Evolutionary conservation across 2,329 filamentous ascomycete genomes (phyloP).

Genomic region (Nemania sp.): DNA sequence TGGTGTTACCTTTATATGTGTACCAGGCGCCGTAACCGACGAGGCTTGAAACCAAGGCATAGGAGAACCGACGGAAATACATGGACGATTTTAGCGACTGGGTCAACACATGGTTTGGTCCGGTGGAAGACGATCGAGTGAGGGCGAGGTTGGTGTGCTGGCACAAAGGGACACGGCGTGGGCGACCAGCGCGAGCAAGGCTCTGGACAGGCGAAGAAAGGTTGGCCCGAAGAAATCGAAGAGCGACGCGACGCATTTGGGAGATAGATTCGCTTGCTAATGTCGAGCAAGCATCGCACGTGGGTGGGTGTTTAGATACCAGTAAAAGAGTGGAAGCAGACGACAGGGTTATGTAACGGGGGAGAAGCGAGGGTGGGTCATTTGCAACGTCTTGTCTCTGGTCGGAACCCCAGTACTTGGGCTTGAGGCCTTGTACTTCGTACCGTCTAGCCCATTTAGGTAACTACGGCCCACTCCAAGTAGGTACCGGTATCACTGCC

Average conservation of each 20-base stretch:
- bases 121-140: slow-evolving; percentile 47
- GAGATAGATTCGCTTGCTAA: slow-evolving; percentile 19
- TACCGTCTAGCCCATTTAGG: not conserved
- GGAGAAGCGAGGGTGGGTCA: slow-evolving; percentile 9
- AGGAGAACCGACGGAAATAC: slow-evolving; percentile 70
- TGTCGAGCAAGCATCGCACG: slow-evolving; percentile 24
- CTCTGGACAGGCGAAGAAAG: slow-evolving; percentile 66
- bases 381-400: not conserved
- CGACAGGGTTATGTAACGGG: slow-evolving; percentile 20
- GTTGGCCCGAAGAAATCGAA: slow-evolving; percentile 69
- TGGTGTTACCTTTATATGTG: slow-evolving; percentile 58
- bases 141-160: slow-evolving; percentile 30
- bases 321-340: slow-evolving; percentile 16
- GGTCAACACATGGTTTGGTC: slow-evolving; percentile 44
- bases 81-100: slow-evolving; percentile 69
- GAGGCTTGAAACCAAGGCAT: slow-evolving; percentile 69
- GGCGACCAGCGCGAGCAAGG: slow-evolving; percentile 54
- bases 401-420: too few species aligned
- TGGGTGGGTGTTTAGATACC: slow-evolving; percentile 7
- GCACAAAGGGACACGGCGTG: slow-evolving; percentile 44
- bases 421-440: too few species aligned
- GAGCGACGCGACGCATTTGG: slow-evolving; percentile 72
- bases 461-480: too few species aligned
- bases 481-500: too few species aligned
- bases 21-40: slow-evolving; percentile 80